A percentile compares a stretch with the other conserved stretches of the same genome.
These are phyloP conservation scores for Westerdykella ornata DNA, from an alignment of 2,329 filamentous ascomycete species.

Conservation along the genomic window DNA sequence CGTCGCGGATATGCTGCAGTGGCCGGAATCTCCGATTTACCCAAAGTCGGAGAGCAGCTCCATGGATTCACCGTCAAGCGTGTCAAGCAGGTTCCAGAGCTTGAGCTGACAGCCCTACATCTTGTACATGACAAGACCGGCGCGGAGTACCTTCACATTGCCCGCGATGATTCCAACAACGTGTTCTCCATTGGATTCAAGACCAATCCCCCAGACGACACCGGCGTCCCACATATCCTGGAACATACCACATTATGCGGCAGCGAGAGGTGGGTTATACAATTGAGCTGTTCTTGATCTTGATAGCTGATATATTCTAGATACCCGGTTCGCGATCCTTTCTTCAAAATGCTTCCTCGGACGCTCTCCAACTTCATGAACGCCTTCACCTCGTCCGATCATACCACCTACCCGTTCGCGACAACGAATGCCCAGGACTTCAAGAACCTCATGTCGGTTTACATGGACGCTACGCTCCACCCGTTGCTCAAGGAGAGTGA, in stretches of 20 bases:
- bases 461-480: conserved; percentile 87
- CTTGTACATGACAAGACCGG: conserved; percentile 92
- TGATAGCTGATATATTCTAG: conserved; percentile 40
- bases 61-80: conserved; percentile 90
- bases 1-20: conserved; percentile 53
- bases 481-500: conserved; percentile 85
- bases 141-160: conserved; percentile 92
- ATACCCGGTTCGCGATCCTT: conserved; percentile 95
- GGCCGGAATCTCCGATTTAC: conserved; percentile 68
- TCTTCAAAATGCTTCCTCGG: conserved; percentile 98
- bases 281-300: not conserved
- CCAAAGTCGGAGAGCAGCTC: conserved; percentile 73
- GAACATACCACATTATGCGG: conserved; percentile 97
- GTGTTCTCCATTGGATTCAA: conserved; percentile 99
- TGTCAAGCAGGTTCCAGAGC: conserved; percentile 85
- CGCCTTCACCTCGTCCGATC: conserved; percentile 90
- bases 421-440: conserved; percentile 95
- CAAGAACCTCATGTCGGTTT: conserved; percentile 91
- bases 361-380: conserved; percentile 99
- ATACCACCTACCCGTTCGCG: conserved; percentile 96
- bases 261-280: conserved; percentile 66
- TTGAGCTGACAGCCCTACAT: conserved; percentile 84
- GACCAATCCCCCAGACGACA: conserved; percentile 95
- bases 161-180: conserved; percentile 95
- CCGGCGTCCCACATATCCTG: conserved; percentile 91